Evolutionary conservation across 306 rosid genomes (phyloP).

Genomic region (Quillaja saponaria): DNA sequence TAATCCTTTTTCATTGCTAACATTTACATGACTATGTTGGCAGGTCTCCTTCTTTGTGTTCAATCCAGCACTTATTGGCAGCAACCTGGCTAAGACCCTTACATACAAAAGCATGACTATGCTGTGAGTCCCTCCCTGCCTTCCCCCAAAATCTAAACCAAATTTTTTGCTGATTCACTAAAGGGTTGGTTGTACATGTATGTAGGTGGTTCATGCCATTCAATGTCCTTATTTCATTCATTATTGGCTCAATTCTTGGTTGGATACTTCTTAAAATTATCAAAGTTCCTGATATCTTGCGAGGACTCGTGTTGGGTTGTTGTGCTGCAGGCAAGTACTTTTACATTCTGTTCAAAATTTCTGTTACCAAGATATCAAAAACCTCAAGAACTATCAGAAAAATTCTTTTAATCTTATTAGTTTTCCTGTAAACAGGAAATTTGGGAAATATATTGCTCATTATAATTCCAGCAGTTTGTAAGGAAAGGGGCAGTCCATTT

Average conservation of each 20-base stretch:
- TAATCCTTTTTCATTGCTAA: no score
- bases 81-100: neutral
- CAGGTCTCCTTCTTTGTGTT: constrained; percentile 44
- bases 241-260: constrained; percentile 5
- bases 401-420: no score
- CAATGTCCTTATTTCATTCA: neutral
- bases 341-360: no score
- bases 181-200: neutral
- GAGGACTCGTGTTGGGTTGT: constrained; percentile 7
- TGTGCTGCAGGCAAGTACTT: constrained; percentile 13
- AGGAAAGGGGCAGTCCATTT: constrained; percentile 14
- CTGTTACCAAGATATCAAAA: no score
- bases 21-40: no score
- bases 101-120: constrained; percentile 3
- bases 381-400: no score
- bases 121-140: constrained; percentile 28
- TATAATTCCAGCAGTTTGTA: constrained; percentile 5
- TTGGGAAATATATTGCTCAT: neutral
- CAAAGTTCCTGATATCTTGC: neutral
- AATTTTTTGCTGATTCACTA: no score
- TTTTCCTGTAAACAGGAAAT: neutral
- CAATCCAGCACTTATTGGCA: constrained; percentile 21
- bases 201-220: constrained; percentile 8
- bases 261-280: constrained; percentile 11
- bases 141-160: no score